Percentiles rank a stretch among this genome's conserved stretches.
phyloP scores from a whole-genome alignment of 257 asterid genomes.

The Solanum raphanifolium region DNA sequence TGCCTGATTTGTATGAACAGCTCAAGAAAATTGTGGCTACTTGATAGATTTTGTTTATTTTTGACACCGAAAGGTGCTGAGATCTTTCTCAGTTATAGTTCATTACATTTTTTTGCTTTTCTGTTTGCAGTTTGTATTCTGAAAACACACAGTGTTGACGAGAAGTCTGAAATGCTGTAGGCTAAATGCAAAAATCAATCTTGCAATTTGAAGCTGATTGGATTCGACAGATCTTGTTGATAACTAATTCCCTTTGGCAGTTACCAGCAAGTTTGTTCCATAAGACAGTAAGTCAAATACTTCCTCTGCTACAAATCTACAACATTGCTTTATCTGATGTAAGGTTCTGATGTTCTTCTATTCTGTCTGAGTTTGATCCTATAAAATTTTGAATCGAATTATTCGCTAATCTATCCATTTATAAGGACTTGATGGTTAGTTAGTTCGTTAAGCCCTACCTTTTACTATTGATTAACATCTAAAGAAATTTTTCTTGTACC shows the following conservation, averaged over 20 bases:
- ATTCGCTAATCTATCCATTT: background rate
- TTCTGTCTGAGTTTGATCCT: background rate
- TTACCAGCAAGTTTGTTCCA: background rate
- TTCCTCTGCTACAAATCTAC: background rate
- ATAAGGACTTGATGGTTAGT: background rate
- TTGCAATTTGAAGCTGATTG: background rate
- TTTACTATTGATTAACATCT: background rate
- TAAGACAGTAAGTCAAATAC: background rate
- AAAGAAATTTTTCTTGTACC: background rate
- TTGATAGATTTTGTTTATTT: background rate
- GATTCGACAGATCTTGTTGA: background rate
- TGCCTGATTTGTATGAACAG: background rate
- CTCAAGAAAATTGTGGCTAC: background rate
- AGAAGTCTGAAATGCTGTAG: background rate
- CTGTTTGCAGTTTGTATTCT: background rate
- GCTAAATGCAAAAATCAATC: background rate
- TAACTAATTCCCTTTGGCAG: background rate
- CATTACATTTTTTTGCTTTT: background rate
- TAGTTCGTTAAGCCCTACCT: background rate
- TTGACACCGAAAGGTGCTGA: background rate
- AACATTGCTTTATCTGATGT: background rate
- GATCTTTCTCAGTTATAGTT: background rate
- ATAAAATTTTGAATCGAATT: background rate
- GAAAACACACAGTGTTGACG: background rate
- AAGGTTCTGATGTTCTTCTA: background rate